Evolutionary conservation across 1,139 yeast genomes (phyloP).

Genomic region (Kodamaea fungicola): DNA sequence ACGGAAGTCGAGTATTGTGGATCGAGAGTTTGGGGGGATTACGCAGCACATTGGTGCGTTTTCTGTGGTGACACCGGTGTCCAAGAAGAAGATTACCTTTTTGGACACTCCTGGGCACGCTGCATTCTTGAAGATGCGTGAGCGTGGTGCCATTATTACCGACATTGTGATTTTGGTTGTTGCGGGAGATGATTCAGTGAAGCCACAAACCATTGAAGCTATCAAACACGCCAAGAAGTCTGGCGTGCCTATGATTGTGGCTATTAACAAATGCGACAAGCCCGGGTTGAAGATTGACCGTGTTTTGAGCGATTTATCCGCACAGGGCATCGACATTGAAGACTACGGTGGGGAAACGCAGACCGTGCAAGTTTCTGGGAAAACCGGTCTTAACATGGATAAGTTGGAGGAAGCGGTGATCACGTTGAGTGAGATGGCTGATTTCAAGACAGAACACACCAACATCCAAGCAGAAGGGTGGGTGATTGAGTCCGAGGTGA

Average conservation of each 20-base stretch:
- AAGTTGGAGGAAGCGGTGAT: constrained; percentile 86
- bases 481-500: constrained; percentile 81
- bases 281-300: constrained; percentile 68
- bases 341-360: constrained; percentile 96
- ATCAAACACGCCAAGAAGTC: constrained; percentile 86
- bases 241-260: constrained; percentile 84
- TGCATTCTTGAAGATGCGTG: constrained; percentile 93
- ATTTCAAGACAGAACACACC: constrained; percentile 62
- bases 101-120: constrained; percentile 99
- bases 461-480: constrained; percentile 75
- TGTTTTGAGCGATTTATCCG: constrained; percentile 74
- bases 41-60: constrained; percentile 99
- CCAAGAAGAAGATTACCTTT: constrained; percentile 78
- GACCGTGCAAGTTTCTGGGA: constrained; percentile 82
- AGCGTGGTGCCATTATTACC: constrained; percentile 92
- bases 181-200: constrained; percentile 97
- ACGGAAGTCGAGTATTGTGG: constrained; percentile 79
- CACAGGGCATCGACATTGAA: constrained; percentile 80
- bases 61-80: constrained; percentile 71
- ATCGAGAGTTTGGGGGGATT: constrained; percentile 91
- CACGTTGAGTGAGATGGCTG: constrained; percentile 79
- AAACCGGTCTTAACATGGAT: constrained; percentile 80
- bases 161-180: constrained; percentile 91
- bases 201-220: constrained; percentile 97
- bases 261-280: constrained; percentile 88